Evolutionary conservation across 78 protist genomes (phyloP).

Genomic region (Chrysochromulina parva): DNA sequence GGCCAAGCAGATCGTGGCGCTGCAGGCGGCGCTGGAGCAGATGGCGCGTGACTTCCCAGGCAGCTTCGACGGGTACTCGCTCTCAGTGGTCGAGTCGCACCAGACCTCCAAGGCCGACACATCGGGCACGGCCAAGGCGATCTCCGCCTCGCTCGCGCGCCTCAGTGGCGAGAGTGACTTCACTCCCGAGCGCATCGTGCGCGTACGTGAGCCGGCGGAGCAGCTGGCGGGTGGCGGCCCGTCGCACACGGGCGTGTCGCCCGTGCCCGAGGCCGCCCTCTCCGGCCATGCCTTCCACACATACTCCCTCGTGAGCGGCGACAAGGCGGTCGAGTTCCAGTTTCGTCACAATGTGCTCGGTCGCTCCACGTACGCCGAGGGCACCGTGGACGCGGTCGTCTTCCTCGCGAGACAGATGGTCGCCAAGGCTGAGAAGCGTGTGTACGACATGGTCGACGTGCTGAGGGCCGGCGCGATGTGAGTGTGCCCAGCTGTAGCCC

Average conservation of each 20-base stretch:
- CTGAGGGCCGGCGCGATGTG: not conserved
- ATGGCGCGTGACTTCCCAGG: not conserved
- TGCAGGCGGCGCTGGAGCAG: not conserved
- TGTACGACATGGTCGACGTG: not conserved
- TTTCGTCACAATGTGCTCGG: not conserved
- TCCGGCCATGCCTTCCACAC: slow-evolving; percentile 20
- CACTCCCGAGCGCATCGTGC: not conserved
- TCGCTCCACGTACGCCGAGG: not conserved
- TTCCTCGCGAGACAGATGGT: not conserved
- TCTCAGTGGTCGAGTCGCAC: not conserved
- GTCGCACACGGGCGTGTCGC: not conserved
- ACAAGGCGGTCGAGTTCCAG: not conserved
- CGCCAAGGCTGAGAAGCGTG: no score
- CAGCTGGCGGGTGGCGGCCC: not conserved
- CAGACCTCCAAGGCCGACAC: slow-evolving; percentile 28
- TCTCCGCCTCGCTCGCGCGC: not conserved
- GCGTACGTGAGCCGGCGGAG: not conserved
- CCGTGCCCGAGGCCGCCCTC: not conserved
- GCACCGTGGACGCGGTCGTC: slow-evolving; percentile 5
- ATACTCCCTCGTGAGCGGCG: not conserved
- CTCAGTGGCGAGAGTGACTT: not conserved
- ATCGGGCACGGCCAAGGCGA: slow-evolving; percentile 15
- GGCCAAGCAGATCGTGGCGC: slow-evolving; percentile 32
- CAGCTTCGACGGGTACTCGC: not conserved
- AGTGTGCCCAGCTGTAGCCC: not conserved